Percentiles rank a stretch among this genome's conserved stretches.
phyloP scores from a whole-genome alignment of 2,329 filamentous ascomycete genomes.

The Pyrenophora seminiperda region DNA sequence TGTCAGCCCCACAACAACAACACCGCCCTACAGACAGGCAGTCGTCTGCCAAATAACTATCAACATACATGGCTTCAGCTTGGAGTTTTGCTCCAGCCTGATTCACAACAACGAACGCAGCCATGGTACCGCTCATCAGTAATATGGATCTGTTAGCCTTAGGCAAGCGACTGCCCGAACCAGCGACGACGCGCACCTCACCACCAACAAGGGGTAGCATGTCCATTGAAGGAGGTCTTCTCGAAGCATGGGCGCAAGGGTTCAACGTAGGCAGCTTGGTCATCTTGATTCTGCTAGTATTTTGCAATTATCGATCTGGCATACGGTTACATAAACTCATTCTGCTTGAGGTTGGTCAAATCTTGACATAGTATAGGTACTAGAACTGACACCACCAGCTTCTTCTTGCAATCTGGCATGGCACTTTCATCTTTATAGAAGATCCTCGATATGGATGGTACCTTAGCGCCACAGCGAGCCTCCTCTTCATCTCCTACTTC shows the following conservation, averaged over 20 bases:
- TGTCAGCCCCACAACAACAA: background rate
- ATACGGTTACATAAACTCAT: conserved; percentile 45
- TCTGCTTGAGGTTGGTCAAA: conserved; percentile 36
- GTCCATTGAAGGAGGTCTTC: conserved; percentile 34
- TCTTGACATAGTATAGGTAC: background rate
- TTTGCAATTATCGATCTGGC: conserved; percentile 44
- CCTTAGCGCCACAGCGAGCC: conserved; percentile 39
- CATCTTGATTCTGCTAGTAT: conserved; percentile 44
- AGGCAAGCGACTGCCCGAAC: conserved; percentile 25
- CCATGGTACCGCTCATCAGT: conserved; percentile 35
- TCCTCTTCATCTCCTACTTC: conserved; percentile 46
- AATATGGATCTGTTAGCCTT: conserved; percentile 12
- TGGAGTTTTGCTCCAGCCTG: background rate
- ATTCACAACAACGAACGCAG: background rate
- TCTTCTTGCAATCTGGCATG: conserved; percentile 45
- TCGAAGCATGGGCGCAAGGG: conserved; percentile 47
- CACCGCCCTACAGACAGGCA: background rate
- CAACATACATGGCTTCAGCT: conserved; percentile 6
- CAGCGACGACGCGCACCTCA: conserved; percentile 31
- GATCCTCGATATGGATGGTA: conserved; percentile 45
- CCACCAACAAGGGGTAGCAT: conserved; percentile 36
- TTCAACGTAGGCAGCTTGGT: conserved; percentile 44
- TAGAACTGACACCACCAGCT: conserved; percentile 29
- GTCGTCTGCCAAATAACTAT: background rate
- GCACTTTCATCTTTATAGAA: conserved; percentile 43